Percentiles rank a stretch among this genome's conserved stretches.
Evolutionary conservation across 371 early-diverging fungal genomes (phyloP).

Genomic region (Mucor piriformis): DNA sequence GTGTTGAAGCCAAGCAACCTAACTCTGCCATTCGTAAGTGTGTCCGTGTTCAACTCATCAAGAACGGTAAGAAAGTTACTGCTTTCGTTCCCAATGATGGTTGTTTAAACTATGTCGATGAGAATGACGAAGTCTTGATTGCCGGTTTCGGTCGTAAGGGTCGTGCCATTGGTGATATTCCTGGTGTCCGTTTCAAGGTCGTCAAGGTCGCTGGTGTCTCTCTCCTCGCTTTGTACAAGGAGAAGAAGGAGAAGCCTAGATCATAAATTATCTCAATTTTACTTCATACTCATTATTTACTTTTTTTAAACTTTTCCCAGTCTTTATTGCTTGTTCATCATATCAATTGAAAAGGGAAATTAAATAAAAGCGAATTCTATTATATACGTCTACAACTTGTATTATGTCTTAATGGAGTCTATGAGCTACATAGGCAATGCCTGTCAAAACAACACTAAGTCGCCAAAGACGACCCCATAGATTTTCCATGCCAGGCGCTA

Average conservation of each 20-base stretch:
- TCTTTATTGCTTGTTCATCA: background rate
- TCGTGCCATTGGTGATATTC: constrained; percentile 99
- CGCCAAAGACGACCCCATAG: constrained; percentile 28
- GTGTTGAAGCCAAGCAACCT: constrained; percentile 99
- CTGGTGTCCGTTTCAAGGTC: constrained; percentile 99
- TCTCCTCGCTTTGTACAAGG: constrained; percentile 98
- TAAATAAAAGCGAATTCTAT: background rate
- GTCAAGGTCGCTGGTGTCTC: constrained; percentile 99
- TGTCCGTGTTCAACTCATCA: constrained; percentile 99
- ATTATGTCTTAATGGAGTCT: background rate
- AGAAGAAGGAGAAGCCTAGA: constrained; percentile 99
- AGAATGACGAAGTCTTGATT: constrained; percentile 97
- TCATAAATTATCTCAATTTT: constrained; percentile 66
- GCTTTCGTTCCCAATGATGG: constrained; percentile 99
- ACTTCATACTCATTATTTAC: background rate
- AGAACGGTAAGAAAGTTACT: constrained; percentile 99
- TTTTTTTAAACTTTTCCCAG: constrained; percentile 2
- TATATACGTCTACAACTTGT: background rate
- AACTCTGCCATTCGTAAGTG: constrained; percentile 99
- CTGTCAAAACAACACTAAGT: constrained; percentile 22
- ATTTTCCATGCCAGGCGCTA: constrained; percentile 11
- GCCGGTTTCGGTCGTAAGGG: constrained; percentile 95
- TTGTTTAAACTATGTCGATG: constrained; percentile 98
- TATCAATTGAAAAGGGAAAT: background rate
- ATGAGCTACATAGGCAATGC: constrained; percentile 29